Conservation (phyloP, 1,284 basidiomycete genomes). For the Mycosarcoma mackinlayi region DNA sequence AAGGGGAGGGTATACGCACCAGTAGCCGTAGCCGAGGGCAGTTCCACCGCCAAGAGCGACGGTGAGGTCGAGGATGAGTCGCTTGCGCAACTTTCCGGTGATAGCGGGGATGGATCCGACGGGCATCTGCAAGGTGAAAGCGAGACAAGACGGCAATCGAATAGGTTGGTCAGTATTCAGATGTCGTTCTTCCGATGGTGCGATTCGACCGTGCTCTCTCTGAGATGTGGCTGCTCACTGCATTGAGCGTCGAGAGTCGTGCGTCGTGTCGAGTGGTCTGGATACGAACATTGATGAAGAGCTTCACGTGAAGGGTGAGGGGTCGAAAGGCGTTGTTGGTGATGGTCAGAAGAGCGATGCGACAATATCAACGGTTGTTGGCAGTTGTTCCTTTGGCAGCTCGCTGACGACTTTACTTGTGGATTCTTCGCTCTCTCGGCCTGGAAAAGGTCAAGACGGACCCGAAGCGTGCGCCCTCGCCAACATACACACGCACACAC, state of each 20-base stretch:
- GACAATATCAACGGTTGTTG: conserved; percentile 1
- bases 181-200: too few species aligned
- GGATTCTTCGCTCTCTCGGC: conserved; percentile 12
- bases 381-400: conserved; percentile 6
- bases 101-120: conserved; percentile 61
- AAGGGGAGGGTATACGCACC: conserved; percentile 34
- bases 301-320: conserved; percentile 6
- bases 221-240: too few species aligned
- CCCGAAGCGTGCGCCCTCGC: too few species aligned
- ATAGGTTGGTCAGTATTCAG: conserved; percentile 17
- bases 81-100: conserved; percentile 66
- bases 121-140: conserved; percentile 38
- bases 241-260: too few species aligned
- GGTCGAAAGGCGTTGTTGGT: conserved; percentile 25
- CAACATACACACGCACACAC: too few species aligned
- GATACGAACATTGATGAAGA: conserved; percentile 26
- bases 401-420: conserved; percentile 9
- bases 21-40: conserved; percentile 63
- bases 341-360: conserved; percentile 1
- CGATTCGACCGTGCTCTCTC: too few species aligned
- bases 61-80: conserved; percentile 63
- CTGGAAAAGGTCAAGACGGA: conserved; percentile 8
- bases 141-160: background rate
- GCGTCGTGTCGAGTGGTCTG: too few species aligned
- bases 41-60: conserved; percentile 63